Base-by-base conservation (phyloP, 352 stramenopile species). In the Phytophthora chlamydospora region DNA sequence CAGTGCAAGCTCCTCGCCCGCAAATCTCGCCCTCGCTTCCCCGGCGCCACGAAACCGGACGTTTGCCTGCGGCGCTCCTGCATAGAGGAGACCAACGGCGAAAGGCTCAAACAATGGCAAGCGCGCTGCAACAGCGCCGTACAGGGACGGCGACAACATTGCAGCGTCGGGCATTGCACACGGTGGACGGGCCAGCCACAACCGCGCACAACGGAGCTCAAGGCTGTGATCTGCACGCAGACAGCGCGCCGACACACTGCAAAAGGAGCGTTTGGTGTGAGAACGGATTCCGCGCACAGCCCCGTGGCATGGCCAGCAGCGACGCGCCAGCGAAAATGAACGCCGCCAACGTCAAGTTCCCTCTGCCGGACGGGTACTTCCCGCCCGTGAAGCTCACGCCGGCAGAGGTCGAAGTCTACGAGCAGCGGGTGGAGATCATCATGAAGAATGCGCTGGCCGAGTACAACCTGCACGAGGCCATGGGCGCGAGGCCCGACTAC, bases 401-500 rank as follows among this genome's bases (percentile, higher is more conserved):
- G 19, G 47, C 39, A 4, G 56, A 75, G 44, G 41, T 78, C 29
- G 55, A 73, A 13, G 48, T 58, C 27, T 82, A 82, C 42, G 59
- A 82, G 58, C 61, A 72, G 27, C 66, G 63, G 35, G 70, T 78
- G 14, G 69, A 68, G 46, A 68, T 69, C 24, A 76, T 80, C 35
- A 75, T 78, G 48, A 73, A 78, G 58, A 72, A 75, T 39, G 73
- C 73, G 4, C 34, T 78, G 53, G 70, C 70, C 9, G 70, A 82
- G 44, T 78, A 80, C 59, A 76, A 76, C 10, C 29, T 75, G 32
- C 73, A 82, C 46, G 73, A 82, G 40, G 66, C 69, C 1, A 74
- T 75, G 62, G 73, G 73, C 3, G 24, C 48, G 32, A 57, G 61
- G 36, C 70, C 73, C 6, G 62, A 75, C 36, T 82, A 82, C 54